These are phyloP conservation scores for Arachnopeziza araneosa DNA, from an alignment of 2,329 filamentous ascomycete genomes.

Conservation along the genomic window DNA sequence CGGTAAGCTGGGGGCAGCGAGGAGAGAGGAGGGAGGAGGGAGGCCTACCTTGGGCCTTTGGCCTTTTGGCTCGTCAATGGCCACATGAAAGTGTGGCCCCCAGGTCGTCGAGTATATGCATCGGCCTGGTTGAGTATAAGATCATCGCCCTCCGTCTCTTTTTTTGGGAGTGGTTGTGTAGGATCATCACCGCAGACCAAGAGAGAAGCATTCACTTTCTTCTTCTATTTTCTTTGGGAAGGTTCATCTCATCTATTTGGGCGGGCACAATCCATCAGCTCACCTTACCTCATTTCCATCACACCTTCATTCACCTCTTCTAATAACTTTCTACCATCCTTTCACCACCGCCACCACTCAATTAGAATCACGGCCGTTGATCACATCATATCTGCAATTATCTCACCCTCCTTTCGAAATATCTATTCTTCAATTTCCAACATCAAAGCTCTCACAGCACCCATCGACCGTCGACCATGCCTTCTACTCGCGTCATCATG, in stretches of 20 bases:
- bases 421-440: not conserved
- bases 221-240: not conserved
- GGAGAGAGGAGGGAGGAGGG: too few relatives aligned
- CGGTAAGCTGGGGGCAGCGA: not conserved
- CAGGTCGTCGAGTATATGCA: too few relatives aligned
- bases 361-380: not conserved
- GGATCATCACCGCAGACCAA: not conserved
- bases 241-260: not conserved
- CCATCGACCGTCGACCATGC: slow-evolving; percentile 16
- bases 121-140: not conserved
- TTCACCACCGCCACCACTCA: not conserved
- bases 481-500: slow-evolving; percentile 21
- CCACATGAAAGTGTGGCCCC: not conserved
- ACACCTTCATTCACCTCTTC: not conserved
- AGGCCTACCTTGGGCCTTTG: too few relatives aligned
- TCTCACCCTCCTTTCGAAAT: not conserved
- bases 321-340: not conserved
- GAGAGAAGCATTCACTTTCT: not conserved
- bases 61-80: not conserved
- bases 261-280: not conserved
- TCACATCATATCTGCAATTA: not conserved
- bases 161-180: not conserved
- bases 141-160: not conserved
- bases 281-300: slow-evolving; percentile 1
- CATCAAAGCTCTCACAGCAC: not conserved